phyloP scores from a whole-genome alignment of 805 yeast species.

The Barnettozyma pratensis region DNA sequence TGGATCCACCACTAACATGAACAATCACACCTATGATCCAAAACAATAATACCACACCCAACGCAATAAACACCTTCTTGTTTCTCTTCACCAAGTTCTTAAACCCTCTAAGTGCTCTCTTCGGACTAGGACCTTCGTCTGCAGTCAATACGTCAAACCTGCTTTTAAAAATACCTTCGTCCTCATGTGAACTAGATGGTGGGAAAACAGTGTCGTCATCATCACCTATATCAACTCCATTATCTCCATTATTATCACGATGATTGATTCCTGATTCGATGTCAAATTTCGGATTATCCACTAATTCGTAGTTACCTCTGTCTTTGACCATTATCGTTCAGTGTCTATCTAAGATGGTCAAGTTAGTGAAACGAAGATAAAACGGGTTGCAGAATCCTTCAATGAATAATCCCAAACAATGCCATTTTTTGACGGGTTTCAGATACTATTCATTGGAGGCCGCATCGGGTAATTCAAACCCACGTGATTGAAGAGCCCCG shows the following conservation, averaged over 20 bases:
- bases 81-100: slow-evolving; percentile 6
- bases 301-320: slow-evolving; percentile 18
- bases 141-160: slow-evolving; percentile 15
- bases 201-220: slow-evolving; percentile 2
- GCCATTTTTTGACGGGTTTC: slow-evolving; percentile 2
- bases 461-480: slow-evolving; percentile 10
- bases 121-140: background rate
- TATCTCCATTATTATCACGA: background rate
- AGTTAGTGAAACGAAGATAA: background rate
- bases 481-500: background rate
- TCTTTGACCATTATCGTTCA: slow-evolving; percentile 6
- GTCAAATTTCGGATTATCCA: slow-evolving; percentile 13
- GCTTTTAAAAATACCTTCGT: slow-evolving; percentile 8
- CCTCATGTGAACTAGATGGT: background rate
- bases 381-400: background rate
- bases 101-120: slow-evolving; percentile 2
- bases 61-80: slow-evolving; percentile 11
- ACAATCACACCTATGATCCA: slow-evolving; percentile 17
- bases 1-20: slow-evolving; percentile 12
- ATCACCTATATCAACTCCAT: background rate
- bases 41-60: slow-evolving; percentile 7
- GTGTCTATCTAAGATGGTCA: background rate
- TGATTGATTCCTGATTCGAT: slow-evolving; percentile 2
- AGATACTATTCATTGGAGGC: slow-evolving; percentile 3
- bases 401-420: background rate